phyloP scores from a whole-genome alignment of 768 basidiomycete species.

The Cyclocybe cylindracea region DNA sequence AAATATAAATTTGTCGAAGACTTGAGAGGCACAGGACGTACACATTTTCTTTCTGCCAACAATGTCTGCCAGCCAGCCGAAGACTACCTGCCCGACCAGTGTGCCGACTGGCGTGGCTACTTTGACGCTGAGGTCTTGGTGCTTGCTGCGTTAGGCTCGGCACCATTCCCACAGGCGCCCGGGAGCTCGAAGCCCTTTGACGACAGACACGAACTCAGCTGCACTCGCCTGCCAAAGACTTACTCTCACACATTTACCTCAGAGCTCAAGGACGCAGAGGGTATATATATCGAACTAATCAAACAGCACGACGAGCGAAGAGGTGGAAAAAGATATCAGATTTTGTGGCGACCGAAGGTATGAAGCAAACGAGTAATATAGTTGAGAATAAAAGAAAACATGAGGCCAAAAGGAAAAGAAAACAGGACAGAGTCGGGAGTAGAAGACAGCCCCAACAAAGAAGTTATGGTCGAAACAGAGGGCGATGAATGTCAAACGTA shows the following conservation, averaged over 20 bases:
- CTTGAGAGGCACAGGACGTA: conserved; percentile 30
- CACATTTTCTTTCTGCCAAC: conserved; percentile 83
- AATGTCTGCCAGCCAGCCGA: conserved; percentile 66
- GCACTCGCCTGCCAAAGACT: too few species aligned
- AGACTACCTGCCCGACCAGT: conserved; percentile 32
- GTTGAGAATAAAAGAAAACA: conserved; percentile 8
- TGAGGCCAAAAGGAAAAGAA: not conserved
- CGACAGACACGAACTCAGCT: too few species aligned
- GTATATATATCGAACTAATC: conserved; percentile 3
- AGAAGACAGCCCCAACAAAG: conserved; percentile 3
- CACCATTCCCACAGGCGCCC: too few species aligned
- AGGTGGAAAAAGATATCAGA: conserved; percentile 9
- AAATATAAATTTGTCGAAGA: not conserved
- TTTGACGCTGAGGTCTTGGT: conserved; percentile 79
- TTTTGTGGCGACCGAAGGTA: conserved; percentile 18
- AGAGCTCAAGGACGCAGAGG: conserved; percentile 3
- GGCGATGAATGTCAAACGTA: conserved; percentile 7
- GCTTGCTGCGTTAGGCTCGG: conserved; percentile 21
- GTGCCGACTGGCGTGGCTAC: conserved; percentile 79
- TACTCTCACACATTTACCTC: not conserved
- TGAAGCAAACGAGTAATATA: conserved; percentile 10
- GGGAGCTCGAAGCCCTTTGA: too few species aligned
- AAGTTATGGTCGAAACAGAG: conserved; percentile 6
- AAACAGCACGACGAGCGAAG: not conserved
- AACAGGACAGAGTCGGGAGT: conserved; percentile 15